Evolutionary conservation across 768 basidiomycete species (phyloP).

Genomic region (Suillus clintonianus): DNA sequence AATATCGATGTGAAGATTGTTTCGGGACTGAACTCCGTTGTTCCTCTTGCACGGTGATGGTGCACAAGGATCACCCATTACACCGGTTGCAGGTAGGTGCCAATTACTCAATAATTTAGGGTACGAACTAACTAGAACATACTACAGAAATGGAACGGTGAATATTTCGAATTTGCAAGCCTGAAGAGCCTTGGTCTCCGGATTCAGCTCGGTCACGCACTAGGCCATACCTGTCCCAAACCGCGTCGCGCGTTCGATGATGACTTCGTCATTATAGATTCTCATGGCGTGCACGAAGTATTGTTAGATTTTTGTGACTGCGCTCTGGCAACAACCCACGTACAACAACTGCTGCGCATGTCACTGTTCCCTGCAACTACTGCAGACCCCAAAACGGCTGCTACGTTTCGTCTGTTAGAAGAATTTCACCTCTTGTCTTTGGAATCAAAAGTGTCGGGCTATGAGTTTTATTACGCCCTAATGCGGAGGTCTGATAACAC

Average conservation of each 20-base stretch:
- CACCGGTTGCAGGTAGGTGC: conserved; percentile 15
- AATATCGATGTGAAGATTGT: conserved; percentile 11
- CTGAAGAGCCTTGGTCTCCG: conserved; percentile 16
- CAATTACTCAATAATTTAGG: not conserved
- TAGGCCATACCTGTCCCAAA: conserved; percentile 7
- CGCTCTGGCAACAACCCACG: not conserved
- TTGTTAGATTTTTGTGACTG: not conserved
- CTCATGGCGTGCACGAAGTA: not conserved
- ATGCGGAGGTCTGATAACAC: conserved; percentile 26
- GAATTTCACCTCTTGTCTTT: not conserved
- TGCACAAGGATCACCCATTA: conserved; percentile 13
- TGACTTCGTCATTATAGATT: conserved; percentile 20
- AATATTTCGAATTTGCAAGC: conserved; percentile 8
- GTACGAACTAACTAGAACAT: not conserved
- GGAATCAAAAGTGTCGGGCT: conserved; percentile 29
- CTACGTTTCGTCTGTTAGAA: not conserved
- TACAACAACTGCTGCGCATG: conserved; percentile 17
- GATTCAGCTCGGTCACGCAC: conserved; percentile 21
- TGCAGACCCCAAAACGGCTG: conserved; percentile 22
- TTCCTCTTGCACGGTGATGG: not conserved
- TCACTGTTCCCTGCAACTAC: conserved; percentile 34
- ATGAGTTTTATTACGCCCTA: conserved; percentile 32
- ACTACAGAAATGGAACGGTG: conserved; percentile 19
- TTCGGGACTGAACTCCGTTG: conserved; percentile 9
- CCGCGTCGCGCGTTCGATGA: not conserved